These are phyloP conservation scores for Silene conica DNA, from an alignment of 148 eudicot genomes.

Conservation along the genomic window DNA sequence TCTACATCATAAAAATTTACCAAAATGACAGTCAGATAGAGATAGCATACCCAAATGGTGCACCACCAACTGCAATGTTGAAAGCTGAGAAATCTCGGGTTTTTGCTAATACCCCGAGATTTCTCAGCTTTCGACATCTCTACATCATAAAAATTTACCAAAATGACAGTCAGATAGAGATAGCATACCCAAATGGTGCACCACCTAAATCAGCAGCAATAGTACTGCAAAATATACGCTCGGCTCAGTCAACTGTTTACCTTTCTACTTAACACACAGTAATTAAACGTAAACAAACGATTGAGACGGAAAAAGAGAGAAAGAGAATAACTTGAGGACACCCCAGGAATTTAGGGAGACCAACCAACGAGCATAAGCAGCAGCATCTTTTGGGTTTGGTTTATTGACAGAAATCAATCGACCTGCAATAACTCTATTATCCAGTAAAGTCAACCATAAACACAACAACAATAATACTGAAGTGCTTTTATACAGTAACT, in stretches of 20 bases:
- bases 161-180: not conserved
- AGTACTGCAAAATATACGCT: slow-evolving; percentile 49
- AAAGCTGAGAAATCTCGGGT: too few species aligned
- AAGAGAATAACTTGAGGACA: slow-evolving; percentile 51
- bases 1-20: not conserved
- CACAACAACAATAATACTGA: slow-evolving; percentile 11
- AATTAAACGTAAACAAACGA: not conserved
- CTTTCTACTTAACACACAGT: too few species aligned
- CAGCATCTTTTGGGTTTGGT: slow-evolving; percentile 48
- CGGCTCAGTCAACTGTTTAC: not conserved
- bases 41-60: slow-evolving; percentile 81
- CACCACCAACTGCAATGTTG: slow-evolving; percentile 46
- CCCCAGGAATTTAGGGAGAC: slow-evolving; percentile 79
- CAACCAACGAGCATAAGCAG: slow-evolving; percentile 80
- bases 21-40: not conserved
- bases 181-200: slow-evolving; percentile 84
- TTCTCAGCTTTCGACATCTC: not conserved
- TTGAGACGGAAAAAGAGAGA: slow-evolving; percentile 13
- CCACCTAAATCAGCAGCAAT: slow-evolving; percentile 70
- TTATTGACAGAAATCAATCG: slow-evolving; percentile 36
- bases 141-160: not conserved
- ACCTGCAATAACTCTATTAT: slow-evolving; percentile 30
- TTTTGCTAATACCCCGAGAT: not conserved
- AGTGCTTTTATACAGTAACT: too few species aligned
- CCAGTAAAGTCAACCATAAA: slow-evolving; percentile 18